Conservation (phyloP, 768 basidiomycete species). For the Tulasnella sp. region DNA sequence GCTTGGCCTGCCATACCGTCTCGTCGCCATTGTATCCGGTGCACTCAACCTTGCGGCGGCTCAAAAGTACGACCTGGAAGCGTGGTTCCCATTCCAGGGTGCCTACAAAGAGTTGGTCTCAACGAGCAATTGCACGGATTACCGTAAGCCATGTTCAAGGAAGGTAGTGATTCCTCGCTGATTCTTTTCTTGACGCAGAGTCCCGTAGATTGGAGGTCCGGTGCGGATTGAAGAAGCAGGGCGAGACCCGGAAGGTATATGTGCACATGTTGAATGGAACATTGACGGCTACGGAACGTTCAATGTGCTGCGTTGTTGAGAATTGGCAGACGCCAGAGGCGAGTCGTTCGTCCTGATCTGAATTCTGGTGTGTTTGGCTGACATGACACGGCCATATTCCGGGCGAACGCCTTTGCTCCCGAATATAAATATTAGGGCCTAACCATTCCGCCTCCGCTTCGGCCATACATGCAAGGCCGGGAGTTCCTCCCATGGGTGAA, state of each 20-base stretch:
- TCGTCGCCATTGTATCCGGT: slow-evolving; percentile 91
- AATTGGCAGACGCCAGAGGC: slow-evolving; percentile 96
- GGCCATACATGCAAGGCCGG: slow-evolving; percentile 93
- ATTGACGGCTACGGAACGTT: slow-evolving; percentile 91
- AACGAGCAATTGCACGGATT: slow-evolving; percentile 98
- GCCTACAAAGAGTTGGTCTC: slow-evolving; percentile 96
- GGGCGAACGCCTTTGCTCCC: neutral
- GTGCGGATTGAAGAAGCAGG: slow-evolving; percentile 83
- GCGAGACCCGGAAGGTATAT: slow-evolving; percentile 84
- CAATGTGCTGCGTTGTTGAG: slow-evolving; percentile 95
- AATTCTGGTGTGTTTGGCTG: neutral
- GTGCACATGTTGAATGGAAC: slow-evolving; percentile 99
- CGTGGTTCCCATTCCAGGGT: slow-evolving; percentile 98
- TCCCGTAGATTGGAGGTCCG: slow-evolving; percentile 85
- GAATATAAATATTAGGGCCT: slow-evolving; percentile 53
- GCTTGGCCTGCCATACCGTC: slow-evolving; percentile 81
- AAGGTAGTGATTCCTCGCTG: neutral
- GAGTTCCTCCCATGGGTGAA: slow-evolving; percentile 72
- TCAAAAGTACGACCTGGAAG: slow-evolving; percentile 96
- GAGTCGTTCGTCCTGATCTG: slow-evolving; percentile 27
- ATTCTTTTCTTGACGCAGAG: slow-evolving; percentile 41
- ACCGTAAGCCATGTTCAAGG: slow-evolving; percentile 54
- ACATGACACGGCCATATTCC: neutral
- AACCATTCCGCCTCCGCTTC: slow-evolving; percentile 76
- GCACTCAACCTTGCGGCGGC: slow-evolving; percentile 94